phyloP scores from a whole-genome alignment of 208 protist genomes.

The Naegleria fowleri region DNA sequence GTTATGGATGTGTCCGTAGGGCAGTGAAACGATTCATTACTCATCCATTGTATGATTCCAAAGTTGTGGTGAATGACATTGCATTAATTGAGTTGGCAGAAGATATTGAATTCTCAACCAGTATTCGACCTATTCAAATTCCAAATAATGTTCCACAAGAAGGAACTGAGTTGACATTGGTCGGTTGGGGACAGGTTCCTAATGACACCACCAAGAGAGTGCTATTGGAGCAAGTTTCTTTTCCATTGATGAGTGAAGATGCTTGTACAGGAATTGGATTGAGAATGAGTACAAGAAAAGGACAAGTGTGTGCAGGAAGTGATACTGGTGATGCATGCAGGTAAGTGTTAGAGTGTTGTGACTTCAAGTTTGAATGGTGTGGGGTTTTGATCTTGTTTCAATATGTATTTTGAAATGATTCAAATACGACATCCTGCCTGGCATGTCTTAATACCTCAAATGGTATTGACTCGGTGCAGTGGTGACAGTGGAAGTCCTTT shows the following conservation, averaged over 20 bases:
- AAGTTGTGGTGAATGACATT: not conserved
- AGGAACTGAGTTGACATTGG: not conserved
- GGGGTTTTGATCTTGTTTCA: no score
- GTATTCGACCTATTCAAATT: not conserved
- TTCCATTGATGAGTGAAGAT: not conserved
- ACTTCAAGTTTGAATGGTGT: no score
- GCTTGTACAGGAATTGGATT: not conserved
- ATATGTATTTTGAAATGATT: no score
- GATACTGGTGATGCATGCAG: not conserved
- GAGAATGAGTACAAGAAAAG: not conserved
- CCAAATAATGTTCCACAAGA: not conserved
- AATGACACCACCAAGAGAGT: not conserved
- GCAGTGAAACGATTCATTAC: not conserved
- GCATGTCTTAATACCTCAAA: no score
- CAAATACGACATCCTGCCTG: no score
- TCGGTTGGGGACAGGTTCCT: not conserved
- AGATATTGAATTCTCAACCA: not conserved
- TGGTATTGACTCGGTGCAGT: no score
- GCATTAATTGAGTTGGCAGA: not conserved
- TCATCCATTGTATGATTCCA: not conserved
- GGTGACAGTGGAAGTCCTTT: not conserved
- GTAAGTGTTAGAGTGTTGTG: no score
- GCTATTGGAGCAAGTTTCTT: not conserved
- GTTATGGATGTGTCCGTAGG: not conserved
- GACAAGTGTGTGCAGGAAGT: not conserved